These are phyloP conservation scores for Suhomyces bolitotheri DNA, from an alignment of 1,139 yeast genomes.

Conservation along the genomic window DNA sequence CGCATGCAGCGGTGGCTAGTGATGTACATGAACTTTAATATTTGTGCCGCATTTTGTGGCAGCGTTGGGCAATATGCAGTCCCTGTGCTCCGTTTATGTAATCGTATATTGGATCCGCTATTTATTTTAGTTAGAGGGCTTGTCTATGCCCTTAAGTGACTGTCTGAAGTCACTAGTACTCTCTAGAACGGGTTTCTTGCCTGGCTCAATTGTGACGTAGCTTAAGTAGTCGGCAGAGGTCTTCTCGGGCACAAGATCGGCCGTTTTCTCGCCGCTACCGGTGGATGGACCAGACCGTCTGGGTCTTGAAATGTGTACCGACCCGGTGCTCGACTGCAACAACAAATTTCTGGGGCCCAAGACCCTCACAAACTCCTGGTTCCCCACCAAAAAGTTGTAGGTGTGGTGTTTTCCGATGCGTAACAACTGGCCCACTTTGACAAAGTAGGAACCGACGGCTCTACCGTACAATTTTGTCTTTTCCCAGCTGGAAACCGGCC, in stretches of 20 bases:
- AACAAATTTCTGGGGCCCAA: constrained; percentile 58
- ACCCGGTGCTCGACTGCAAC: constrained; percentile 40
- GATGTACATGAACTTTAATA: no score
- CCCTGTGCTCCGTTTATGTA: no score
- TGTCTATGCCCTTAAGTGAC: constrained; percentile 37
- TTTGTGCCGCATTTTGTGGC: no score
- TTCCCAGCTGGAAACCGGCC: constrained; percentile 10
- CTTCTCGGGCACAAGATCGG: background rate
- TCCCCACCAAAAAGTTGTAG: constrained; percentile 29
- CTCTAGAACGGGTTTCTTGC: constrained; percentile 40
- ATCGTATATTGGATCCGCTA: no score
- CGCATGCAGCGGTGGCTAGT: no score
- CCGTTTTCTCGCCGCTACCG: background rate
- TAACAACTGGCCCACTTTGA: constrained; percentile 4
- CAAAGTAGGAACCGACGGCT: constrained; percentile 6
- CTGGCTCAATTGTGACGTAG: constrained; percentile 44
- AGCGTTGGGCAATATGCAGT: no score
- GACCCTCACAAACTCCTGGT: constrained; percentile 45
- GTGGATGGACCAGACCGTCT: background rate
- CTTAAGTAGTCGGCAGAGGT: constrained; percentile 45
- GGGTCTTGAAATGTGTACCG: constrained; percentile 1
- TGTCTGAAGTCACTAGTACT: constrained; percentile 46
- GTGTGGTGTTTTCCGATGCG: constrained; percentile 4
- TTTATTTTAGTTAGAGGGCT: no score
- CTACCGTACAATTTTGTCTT: constrained; percentile 11